phyloP scores from a whole-genome alignment of 2,329 filamentous ascomycete species.

The Hirsutella minnesotensis region DNA sequence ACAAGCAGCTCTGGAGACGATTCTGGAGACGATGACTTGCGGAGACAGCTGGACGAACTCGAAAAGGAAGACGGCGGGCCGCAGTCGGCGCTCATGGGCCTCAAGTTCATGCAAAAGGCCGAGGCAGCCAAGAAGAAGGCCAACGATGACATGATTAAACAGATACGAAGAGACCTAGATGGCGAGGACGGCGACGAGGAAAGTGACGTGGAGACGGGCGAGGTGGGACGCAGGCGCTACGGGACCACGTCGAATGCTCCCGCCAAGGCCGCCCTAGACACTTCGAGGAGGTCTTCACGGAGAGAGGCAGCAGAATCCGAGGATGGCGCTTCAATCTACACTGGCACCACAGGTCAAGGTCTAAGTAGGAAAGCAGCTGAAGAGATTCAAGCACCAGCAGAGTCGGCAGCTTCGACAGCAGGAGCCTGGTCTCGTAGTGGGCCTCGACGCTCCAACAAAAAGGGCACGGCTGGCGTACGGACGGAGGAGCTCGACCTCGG shows the following conservation, averaged over 20 bases:
- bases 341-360: not conserved
- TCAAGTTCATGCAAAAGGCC: constrained; percentile 92
- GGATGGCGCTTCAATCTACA: constrained; percentile 10
- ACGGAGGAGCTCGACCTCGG: constrained; percentile 29
- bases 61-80: constrained; percentile 37
- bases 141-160: constrained; percentile 65
- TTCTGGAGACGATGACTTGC: constrained; percentile 39
- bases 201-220: constrained; percentile 39
- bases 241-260: constrained; percentile 33
- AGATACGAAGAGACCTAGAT: constrained; percentile 61
- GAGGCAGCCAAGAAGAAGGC: constrained; percentile 65
- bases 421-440: constrained; percentile 31
- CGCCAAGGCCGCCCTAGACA: constrained; percentile 18
- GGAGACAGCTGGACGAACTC: constrained; percentile 31
- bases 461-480: constrained; percentile 15
- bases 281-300: constrained; percentile 15
- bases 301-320: constrained; percentile 15
- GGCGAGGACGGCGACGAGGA: constrained; percentile 39
- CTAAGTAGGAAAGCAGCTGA: not conserved
- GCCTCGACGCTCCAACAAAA: constrained; percentile 23
- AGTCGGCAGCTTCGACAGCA: constrained; percentile 15
- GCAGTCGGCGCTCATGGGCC: constrained; percentile 59
- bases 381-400: constrained; percentile 3
- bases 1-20: constrained; percentile 47
- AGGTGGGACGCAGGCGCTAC: constrained; percentile 60